Evolutionary conservation across 1,284 basidiomycete species (phyloP), one percentile per base, ranked within the genome.

Genomic region (Anthracocystis walkeri): DNA sequence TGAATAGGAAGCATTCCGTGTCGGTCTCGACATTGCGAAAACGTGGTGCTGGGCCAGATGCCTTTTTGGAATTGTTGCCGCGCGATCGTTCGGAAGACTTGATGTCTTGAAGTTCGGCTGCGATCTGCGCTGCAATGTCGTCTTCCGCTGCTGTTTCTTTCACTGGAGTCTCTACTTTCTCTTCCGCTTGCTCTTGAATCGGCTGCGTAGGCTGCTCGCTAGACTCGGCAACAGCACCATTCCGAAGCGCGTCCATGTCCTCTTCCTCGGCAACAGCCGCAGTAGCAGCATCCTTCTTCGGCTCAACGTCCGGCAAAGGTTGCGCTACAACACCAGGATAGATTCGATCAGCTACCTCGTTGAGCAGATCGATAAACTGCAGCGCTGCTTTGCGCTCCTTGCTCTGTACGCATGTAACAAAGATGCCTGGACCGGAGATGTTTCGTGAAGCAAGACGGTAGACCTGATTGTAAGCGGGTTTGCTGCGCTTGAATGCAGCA

Each of bases 71-170:
- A 12, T 35, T 27, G 2, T 10, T 3, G 33, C 51, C 23, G 20
- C 61, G 33, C 2, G 57, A 31, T 5, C 58, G 53, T 53, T 75
- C 72, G 35, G 62, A 63, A 1, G 72, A 29, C 42, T 69, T 69
- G 42, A 82, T 65, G 46, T 72, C 71, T 3, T 57, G 56, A 2
- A 84, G 67, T 38, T 84, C 82, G 25, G 76, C 70, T 21, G 66
- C 67, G 33, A 84, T 82, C 50, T 83, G 78, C 25, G 77, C 66
- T 60, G 81, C 81, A 29, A 84, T 78, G 44, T 82, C 82, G 55
- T 72, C 66, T 2, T 72, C 65, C 20, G 16, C 57, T 4, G 46
- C 41, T 55, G n/a, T 54, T 0, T 42, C 41, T 33, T 54, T 38
- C 35, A 25, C 44, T 5, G 27, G 14, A 7, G 7, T 14, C 35